Percentiles rank a stretch among this genome's conserved stretches.
phyloP scores from a whole-genome alignment of 2,329 filamentous ascomycete genomes.

The Clonostachys chloroleuca region DNA sequence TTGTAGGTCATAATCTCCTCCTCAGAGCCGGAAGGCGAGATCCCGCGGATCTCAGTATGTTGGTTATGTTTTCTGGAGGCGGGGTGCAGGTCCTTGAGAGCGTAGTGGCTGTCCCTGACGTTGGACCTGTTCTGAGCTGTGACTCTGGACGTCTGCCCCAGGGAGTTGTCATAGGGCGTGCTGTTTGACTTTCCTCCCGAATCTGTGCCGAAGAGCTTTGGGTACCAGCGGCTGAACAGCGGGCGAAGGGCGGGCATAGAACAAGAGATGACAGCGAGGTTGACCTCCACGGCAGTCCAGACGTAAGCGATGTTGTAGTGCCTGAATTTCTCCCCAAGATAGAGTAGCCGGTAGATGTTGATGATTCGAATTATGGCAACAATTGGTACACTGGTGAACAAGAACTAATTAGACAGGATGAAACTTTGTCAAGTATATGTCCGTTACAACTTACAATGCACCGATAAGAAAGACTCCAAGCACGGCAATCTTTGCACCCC shows the following conservation, averaged over 20 bases:
- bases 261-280: conserved; percentile 28
- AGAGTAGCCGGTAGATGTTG: conserved; percentile 14
- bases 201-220: conserved; percentile 18
- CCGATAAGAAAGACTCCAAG: conserved; percentile 33
- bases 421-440: background rate
- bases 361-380: conserved; percentile 24
- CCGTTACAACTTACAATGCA: conserved; percentile 17
- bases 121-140: conserved; percentile 5
- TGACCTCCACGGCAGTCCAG: conserved; percentile 23
- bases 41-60: conserved; percentile 21
- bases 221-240: conserved; percentile 24
- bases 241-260: conserved; percentile 27
- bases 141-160: conserved; percentile 4
- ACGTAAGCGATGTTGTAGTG: conserved; percentile 22
- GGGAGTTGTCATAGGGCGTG: conserved; percentile 3
- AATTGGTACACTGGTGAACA: conserved; percentile 17
- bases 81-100: conserved; percentile 17
- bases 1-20: conserved; percentile 33
- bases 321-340: conserved; percentile 5
- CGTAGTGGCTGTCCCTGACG: conserved; percentile 5
- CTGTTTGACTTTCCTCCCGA: background rate
- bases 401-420: background rate
- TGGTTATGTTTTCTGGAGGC: conserved; percentile 11
- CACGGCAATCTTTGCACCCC: conserved; percentile 27
- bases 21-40: conserved; percentile 23